A percentile compares a stretch with the other conserved stretches of the same genome.
phyloP scores from a whole-genome alignment of 1,284 basidiomycete genomes.

The Athelia psychrophila region DNA sequence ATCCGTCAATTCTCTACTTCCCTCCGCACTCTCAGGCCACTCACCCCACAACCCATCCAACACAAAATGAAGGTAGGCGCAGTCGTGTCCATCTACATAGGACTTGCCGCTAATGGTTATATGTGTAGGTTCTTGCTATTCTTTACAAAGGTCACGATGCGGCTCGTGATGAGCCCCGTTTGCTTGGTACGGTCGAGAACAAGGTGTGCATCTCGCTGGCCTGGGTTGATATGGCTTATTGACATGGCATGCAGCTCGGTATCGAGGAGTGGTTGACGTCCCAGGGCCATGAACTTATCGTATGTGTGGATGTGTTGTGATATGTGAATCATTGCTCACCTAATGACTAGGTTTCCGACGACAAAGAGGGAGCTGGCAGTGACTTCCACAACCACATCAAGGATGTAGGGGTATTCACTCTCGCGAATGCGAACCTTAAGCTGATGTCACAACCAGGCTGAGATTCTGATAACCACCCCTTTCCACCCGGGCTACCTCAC shows the following conservation, averaged over 20 bases:
- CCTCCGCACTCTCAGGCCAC: too few relatives aligned
- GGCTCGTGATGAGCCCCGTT: conserved; percentile 78
- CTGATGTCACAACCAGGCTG: conserved; percentile 41
- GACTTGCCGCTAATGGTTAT: neutral
- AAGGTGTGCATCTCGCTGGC: conserved; percentile 41
- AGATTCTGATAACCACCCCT: conserved; percentile 86
- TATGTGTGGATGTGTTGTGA: conserved; percentile 20
- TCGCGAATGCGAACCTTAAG: neutral
- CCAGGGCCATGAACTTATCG: conserved; percentile 77
- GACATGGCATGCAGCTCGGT: conserved; percentile 52
- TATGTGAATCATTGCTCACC: conserved; percentile 2
- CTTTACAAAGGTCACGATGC: conserved; percentile 75
- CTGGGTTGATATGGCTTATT: neutral
- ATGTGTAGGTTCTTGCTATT: conserved; percentile 73
- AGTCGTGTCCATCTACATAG: too few relatives aligned
- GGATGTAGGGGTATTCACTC: conserved; percentile 51
- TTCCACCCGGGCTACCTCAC: conserved; percentile 94
- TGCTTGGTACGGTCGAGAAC: conserved; percentile 91
- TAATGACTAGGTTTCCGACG: conserved; percentile 63
- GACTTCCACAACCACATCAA: conserved; percentile 87
- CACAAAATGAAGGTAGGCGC: too few relatives aligned
- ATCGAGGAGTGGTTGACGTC: conserved; percentile 70
- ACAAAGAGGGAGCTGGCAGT: conserved; percentile 86
- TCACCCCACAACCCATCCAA: too few relatives aligned
- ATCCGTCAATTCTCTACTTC: too few relatives aligned